A percentile compares a stretch with the other conserved stretches of the same genome.
These are phyloP conservation scores for Starmerella khaoyaiensis DNA, from an alignment of 805 yeast species.

Conservation along the genomic window DNA sequence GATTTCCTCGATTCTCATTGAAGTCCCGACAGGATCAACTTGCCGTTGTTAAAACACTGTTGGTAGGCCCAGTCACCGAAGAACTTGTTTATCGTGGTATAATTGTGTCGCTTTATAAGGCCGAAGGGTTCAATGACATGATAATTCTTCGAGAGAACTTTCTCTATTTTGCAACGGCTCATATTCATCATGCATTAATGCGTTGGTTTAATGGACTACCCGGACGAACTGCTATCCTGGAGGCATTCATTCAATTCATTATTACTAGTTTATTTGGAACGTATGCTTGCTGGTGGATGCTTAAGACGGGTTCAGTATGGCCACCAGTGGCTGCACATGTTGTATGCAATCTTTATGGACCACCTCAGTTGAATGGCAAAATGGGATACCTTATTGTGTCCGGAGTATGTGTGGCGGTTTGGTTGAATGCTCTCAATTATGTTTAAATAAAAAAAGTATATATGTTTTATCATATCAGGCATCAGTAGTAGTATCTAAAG, in stretches of 20 bases:
- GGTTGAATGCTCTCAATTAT: slow-evolving; percentile 1
- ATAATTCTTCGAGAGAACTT: slow-evolving; percentile 39
- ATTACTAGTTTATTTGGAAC: slow-evolving; percentile 66
- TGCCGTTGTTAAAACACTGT: slow-evolving; percentile 40
- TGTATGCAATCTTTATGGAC: slow-evolving; percentile 58
- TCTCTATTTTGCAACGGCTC: slow-evolving; percentile 61
- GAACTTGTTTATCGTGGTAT: slow-evolving; percentile 56
- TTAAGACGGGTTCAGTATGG: slow-evolving; percentile 44
- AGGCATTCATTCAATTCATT: slow-evolving; percentile 38
- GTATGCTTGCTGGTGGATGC: slow-evolving; percentile 43
- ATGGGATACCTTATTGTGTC: background rate
- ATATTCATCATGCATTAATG: slow-evolving; percentile 58
- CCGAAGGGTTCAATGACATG: slow-evolving; percentile 20
- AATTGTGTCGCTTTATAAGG: slow-evolving; percentile 25
- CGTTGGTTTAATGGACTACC: slow-evolving; percentile 25
- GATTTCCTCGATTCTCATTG: slow-evolving; percentile 2
- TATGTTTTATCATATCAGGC: too few species aligned
- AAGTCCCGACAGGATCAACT: background rate
- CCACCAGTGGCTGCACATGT: slow-evolving; percentile 46
- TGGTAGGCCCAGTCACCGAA: slow-evolving; percentile 68
- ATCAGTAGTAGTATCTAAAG: background rate
- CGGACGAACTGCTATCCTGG: slow-evolving; percentile 15
- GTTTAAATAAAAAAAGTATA: background rate
- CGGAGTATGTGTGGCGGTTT: slow-evolving; percentile 1
- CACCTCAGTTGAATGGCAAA: slow-evolving; percentile 34